These are phyloP conservation scores for Cenchrus americanus DNA, from an alignment of 176 grass and related monocot genomes.

Conservation along the genomic window DNA sequence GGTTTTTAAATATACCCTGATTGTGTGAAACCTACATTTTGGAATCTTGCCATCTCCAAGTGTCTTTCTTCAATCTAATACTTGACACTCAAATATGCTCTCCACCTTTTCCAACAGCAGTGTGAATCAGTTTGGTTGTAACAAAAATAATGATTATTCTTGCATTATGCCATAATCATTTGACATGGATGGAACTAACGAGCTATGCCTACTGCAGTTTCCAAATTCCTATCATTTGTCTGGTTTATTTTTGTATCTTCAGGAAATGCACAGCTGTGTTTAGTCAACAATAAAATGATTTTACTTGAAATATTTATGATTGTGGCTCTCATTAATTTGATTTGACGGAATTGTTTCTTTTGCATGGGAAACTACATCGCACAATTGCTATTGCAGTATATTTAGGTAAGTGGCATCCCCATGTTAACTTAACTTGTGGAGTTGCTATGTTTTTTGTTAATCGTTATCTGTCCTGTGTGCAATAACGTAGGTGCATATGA, in stretches of 20 bases:
- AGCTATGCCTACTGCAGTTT: background rate
- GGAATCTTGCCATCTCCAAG: constrained; percentile 4
- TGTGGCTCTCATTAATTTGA: constrained; percentile 43
- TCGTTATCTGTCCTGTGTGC: constrained; percentile 17
- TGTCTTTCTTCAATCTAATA: background rate
- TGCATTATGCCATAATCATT: constrained; percentile 1
- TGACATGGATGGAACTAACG: constrained; percentile 10
- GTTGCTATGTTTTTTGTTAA: constrained; percentile 20
- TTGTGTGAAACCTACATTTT: background rate
- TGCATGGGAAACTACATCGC: constrained; percentile 63
- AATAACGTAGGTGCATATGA: constrained; percentile 88
- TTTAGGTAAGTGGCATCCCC: constrained; percentile 64
- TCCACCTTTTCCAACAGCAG: background rate
- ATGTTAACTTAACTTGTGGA: constrained; percentile 12
- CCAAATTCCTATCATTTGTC: constrained; percentile 6
- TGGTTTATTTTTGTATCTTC: constrained; percentile 30
- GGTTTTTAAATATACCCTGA: background rate
- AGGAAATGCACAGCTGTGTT: background rate
- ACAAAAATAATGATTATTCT: background rate
- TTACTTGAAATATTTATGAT: background rate
- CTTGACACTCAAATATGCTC: constrained; percentile 12
- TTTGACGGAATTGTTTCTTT: constrained; percentile 51
- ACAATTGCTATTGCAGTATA: constrained; percentile 71
- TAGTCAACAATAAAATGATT: constrained; percentile 33
- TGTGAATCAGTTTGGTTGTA: background rate